These are phyloP conservation scores for Monosporozyma yasuniensis DNA, from an alignment of 805 yeast species.

Conservation along the genomic window DNA sequence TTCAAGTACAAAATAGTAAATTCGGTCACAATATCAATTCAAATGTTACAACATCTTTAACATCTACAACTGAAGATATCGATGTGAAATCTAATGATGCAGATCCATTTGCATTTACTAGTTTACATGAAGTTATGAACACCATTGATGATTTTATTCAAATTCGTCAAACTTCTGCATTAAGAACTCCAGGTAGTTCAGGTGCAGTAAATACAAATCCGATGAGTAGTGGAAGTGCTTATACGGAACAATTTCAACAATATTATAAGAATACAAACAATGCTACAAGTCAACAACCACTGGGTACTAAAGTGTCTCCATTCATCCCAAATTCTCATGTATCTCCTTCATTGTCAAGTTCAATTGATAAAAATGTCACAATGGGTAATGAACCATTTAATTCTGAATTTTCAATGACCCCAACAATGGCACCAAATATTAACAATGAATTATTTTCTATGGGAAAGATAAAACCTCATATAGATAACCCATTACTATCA, in stretches of 20 bases:
- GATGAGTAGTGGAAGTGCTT: slow-evolving; percentile 27
- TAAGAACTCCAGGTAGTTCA: slow-evolving; percentile 30
- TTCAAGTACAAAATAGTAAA: slow-evolving; percentile 35
- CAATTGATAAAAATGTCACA: not conserved
- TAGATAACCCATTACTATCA: slow-evolving; percentile 5
- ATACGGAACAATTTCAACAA: slow-evolving; percentile 27
- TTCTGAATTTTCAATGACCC: slow-evolving; percentile 13
- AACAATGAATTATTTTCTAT: slow-evolving; percentile 11
- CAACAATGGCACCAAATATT: slow-evolving; percentile 3
- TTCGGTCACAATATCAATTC: slow-evolving; percentile 4
- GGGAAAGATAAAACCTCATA: not conserved
- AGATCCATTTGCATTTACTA: slow-evolving; percentile 7
- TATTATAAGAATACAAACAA: slow-evolving; percentile 14
- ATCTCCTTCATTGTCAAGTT: not conserved
- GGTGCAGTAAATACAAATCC: slow-evolving; percentile 22
- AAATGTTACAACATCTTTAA: not conserved
- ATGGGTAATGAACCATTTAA: slow-evolving; percentile 9
- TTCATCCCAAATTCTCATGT: not conserved
- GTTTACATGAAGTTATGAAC: slow-evolving; percentile 28
- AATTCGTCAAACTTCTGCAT: slow-evolving; percentile 32
- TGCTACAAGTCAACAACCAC: not conserved
- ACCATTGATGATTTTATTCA: slow-evolving; percentile 34
- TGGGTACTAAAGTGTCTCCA: not conserved
- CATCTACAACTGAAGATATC: not conserved
- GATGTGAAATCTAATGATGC: slow-evolving; percentile 9